phyloP scores from a whole-genome alignment of 2,329 filamentous ascomycete genomes.

The Penicillium sp. region DNA sequence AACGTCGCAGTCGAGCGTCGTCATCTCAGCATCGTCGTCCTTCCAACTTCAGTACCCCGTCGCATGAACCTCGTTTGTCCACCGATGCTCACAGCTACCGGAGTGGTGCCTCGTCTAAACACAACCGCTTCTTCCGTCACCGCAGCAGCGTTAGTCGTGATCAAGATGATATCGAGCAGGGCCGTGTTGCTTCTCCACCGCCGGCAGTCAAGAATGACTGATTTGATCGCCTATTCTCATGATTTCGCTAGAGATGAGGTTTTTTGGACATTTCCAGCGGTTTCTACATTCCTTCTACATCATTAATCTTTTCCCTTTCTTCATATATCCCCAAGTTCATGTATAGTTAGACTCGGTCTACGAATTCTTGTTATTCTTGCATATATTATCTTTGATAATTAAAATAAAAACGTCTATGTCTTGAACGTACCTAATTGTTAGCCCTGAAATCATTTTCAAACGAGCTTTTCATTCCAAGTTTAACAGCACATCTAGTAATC shows the following conservation, averaged over 20 bases:
- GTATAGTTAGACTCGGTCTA: background rate
- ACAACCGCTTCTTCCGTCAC: constrained; percentile 65
- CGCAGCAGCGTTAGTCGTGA: constrained; percentile 30
- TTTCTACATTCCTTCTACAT: background rate
- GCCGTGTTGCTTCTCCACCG: constrained; percentile 39
- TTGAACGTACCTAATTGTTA: too few species aligned
- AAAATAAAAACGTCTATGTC: too few species aligned
- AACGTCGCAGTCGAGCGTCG: constrained; percentile 29
- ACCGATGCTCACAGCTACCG: constrained; percentile 32
- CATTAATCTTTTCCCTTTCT: background rate
- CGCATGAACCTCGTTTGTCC: constrained; percentile 26
- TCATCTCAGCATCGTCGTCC: constrained; percentile 24
- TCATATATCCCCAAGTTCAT: background rate
- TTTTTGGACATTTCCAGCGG: background rate
- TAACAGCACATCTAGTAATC: too few species aligned
- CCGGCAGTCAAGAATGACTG: background rate
- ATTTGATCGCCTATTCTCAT: background rate
- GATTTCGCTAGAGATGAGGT: background rate
- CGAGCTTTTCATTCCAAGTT: too few species aligned
- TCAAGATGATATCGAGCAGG: constrained; percentile 49
- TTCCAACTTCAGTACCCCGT: constrained; percentile 27
- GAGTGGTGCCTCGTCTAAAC: constrained; percentile 45
- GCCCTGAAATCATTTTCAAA: too few species aligned
- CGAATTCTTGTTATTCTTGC: too few species aligned
- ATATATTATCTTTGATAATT: too few species aligned